These are phyloP conservation scores for Penicillium chermesinum DNA, from an alignment of 495 filamentous ascomycete genomes.

Conservation along the genomic window DNA sequence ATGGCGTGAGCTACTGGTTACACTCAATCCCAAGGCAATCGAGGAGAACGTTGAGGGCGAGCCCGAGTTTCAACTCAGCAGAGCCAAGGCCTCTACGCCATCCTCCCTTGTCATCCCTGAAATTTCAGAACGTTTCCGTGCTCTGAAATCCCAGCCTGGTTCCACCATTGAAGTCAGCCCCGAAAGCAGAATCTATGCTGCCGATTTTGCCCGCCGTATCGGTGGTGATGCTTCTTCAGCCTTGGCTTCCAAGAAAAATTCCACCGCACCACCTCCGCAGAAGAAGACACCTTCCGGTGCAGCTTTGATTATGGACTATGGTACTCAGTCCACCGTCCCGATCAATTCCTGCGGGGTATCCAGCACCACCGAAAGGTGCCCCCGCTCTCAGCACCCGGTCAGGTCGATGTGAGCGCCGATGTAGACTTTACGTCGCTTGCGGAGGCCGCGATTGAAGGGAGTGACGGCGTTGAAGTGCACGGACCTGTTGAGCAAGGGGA, in stretches of 20 bases:
- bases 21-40: slow-evolving; percentile 54
- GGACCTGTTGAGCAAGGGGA: slow-evolving; percentile 83
- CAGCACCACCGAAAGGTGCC: slow-evolving; percentile 63
- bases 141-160: slow-evolving; percentile 56
- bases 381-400: slow-evolving; percentile 71
- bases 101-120: slow-evolving; percentile 80
- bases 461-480: slow-evolving; percentile 80
- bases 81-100: slow-evolving; percentile 66
- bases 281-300: slow-evolving; percentile 69
- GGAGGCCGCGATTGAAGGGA: slow-evolving; percentile 69
- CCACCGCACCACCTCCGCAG: slow-evolving; percentile 10
- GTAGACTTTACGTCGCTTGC: slow-evolving; percentile 86
- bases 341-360: slow-evolving; percentile 86
- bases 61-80: slow-evolving; percentile 80
- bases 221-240: slow-evolving; percentile 53
- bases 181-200: slow-evolving; percentile 69
- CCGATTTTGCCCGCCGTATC: slow-evolving; percentile 78
- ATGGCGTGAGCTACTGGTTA: slow-evolving; percentile 87
- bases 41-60: slow-evolving; percentile 39
- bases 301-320: slow-evolving; percentile 92
- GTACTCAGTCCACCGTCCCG: slow-evolving; percentile 70
- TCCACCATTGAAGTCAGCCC: slow-evolving; percentile 85
- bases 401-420: slow-evolving; percentile 81
- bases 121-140: slow-evolving; percentile 73
- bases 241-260: slow-evolving; percentile 26